These are phyloP conservation scores for Cenchrus americanus DNA, from an alignment of 176 grass and related monocot species.

Conservation along the genomic window DNA sequence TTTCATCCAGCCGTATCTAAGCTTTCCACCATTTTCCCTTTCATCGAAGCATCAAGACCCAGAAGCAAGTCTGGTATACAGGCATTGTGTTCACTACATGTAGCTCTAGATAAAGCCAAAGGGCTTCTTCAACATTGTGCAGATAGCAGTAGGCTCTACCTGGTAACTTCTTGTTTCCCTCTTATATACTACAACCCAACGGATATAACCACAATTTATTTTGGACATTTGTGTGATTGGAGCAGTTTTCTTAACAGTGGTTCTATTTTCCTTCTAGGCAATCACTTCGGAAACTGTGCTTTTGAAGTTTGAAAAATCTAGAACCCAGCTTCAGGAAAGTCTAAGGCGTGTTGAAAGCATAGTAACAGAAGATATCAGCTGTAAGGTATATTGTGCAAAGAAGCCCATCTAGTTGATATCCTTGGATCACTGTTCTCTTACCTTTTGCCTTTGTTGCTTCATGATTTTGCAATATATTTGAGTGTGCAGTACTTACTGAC, in stretches of 20 bases:
- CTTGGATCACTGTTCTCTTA: neutral
- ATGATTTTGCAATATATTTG: slow-evolving; percentile 13
- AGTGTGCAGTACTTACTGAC: slow-evolving; percentile 12
- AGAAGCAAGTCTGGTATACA: slow-evolving; percentile 99
- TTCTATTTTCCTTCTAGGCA: slow-evolving; percentile 61
- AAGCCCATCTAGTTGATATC: slow-evolving; percentile 16
- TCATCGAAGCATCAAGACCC: slow-evolving; percentile 90
- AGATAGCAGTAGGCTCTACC: slow-evolving; percentile 90
- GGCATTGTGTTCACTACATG: slow-evolving; percentile 81
- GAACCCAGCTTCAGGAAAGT: slow-evolving; percentile 79
- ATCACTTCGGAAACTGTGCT: slow-evolving; percentile 91
- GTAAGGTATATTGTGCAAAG: slow-evolving; percentile 63
- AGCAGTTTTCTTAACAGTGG: neutral
- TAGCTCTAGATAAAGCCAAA: slow-evolving; percentile 92
- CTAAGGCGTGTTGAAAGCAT: slow-evolving; percentile 80
- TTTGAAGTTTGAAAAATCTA: slow-evolving; percentile 93
- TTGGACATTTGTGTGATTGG: neutral
- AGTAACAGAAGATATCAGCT: slow-evolving; percentile 82
- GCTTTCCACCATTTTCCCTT: slow-evolving; percentile 80
- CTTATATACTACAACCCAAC: neutral
- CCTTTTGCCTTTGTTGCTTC: neutral
- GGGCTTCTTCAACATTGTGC: slow-evolving; percentile 87
- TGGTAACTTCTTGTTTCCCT: slow-evolving; percentile 58
- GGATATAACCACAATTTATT: neutral
- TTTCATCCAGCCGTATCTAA: slow-evolving; percentile 74